Percentiles rank a stretch among this genome's conserved stretches.
Evolutionary conservation across 1,284 basidiomycete species (phyloP).

Genomic region (Golubevia pallescens): DNA sequence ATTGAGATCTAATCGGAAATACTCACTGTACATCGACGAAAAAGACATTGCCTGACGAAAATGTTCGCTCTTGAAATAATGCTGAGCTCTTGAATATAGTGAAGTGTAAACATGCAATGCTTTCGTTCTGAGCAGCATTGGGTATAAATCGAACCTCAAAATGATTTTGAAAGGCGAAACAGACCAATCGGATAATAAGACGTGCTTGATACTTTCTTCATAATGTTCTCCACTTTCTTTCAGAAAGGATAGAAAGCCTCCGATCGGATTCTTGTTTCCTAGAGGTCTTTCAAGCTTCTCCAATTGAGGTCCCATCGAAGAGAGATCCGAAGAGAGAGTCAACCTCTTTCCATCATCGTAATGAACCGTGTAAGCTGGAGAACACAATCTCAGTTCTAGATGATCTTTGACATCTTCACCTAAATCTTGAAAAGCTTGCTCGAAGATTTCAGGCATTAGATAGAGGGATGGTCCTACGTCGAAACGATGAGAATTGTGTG

Average conservation of each 20-base stretch:
- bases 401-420: conserved; percentile 38
- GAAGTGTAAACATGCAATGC: conserved; percentile 41
- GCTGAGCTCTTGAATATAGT: conserved; percentile 38
- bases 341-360: conserved; percentile 21
- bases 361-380: conserved; percentile 2
- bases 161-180: conserved; percentile 31
- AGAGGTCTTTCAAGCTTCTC: conserved; percentile 41
- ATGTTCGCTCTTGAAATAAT: conserved; percentile 42
- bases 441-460: conserved; percentile 56
- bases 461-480: conserved; percentile 51
- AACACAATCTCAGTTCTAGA: conserved; percentile 15
- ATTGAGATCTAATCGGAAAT: neutral
- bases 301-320: conserved; percentile 39
- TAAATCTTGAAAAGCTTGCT: conserved; percentile 37
- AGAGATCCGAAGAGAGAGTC: conserved; percentile 36
- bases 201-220: conserved; percentile 45
- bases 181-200: conserved; percentile 46
- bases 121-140: conserved; percentile 50
- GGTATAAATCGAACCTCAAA: conserved; percentile 42
- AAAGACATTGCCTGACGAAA: conserved; percentile 35
- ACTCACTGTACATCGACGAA: conserved; percentile 24
- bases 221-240: conserved; percentile 53
- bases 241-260: conserved; percentile 41
- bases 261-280: conserved; percentile 39
- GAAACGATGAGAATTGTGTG: conserved; percentile 42